phyloP scores from a whole-genome alignment of 495 filamentous ascomycete genomes.

The Trichocladium antarcticum region DNA sequence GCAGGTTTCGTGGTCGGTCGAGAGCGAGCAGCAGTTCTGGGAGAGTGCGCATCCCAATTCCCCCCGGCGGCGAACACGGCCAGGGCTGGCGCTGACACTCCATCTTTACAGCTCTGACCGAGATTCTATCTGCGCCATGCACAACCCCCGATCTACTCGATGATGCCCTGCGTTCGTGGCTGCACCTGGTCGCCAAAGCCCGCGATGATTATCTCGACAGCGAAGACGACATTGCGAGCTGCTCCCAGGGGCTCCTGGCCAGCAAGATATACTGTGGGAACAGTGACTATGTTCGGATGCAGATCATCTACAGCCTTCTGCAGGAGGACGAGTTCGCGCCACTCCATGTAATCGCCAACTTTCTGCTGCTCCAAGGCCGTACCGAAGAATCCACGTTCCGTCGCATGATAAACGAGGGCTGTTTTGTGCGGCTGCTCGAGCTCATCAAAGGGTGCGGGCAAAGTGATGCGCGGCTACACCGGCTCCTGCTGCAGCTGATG shows the following conservation, averaged over 20 bases:
- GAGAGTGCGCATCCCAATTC: slow-evolving; percentile 46
- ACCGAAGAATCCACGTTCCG: slow-evolving; percentile 67
- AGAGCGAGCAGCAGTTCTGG: slow-evolving; percentile 91
- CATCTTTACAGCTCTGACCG: slow-evolving; percentile 56
- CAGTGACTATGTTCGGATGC: slow-evolving; percentile 77
- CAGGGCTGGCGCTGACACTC: neutral
- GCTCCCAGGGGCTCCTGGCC: slow-evolving; percentile 68
- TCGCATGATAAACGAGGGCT: slow-evolving; percentile 76
- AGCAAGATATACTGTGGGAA: slow-evolving; percentile 63
- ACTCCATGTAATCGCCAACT: slow-evolving; percentile 70
- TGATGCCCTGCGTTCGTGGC: slow-evolving; percentile 70
- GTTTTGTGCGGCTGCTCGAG: slow-evolving; percentile 72
- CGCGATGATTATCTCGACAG: slow-evolving; percentile 75
- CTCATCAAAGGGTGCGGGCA: slow-evolving; percentile 56
- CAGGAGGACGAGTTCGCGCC: slow-evolving; percentile 77
- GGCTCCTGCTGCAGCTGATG: slow-evolving; percentile 72
- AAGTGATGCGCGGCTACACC: slow-evolving; percentile 62
- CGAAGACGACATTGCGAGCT: slow-evolving; percentile 75
- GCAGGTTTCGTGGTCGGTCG: slow-evolving; percentile 56
- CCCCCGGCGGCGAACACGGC: no score
- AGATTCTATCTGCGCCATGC: slow-evolving; percentile 63
- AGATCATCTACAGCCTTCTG: slow-evolving; percentile 83
- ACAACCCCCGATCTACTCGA: slow-evolving; percentile 70
- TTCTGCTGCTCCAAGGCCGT: slow-evolving; percentile 85
- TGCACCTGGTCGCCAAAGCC: slow-evolving; percentile 64